Conservation (phyloP, 2,329 filamentous ascomycete genomes). For the Didymella pomorum region DNA sequence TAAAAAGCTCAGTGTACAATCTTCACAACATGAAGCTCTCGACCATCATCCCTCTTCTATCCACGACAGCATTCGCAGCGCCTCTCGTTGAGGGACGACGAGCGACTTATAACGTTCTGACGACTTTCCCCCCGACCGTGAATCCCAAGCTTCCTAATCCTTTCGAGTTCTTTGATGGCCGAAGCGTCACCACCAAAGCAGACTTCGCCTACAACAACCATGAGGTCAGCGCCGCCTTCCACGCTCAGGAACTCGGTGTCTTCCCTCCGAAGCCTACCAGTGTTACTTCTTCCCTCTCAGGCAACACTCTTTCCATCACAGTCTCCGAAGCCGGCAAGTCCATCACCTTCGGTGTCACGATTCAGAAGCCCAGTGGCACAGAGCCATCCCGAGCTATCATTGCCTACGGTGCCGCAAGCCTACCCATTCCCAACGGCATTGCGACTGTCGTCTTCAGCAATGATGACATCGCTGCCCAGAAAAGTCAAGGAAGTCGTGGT, state of each 20-base stretch:
- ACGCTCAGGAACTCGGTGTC: conserved; percentile 50
- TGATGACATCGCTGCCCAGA: conserved; percentile 64
- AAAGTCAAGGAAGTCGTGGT: conserved; percentile 41
- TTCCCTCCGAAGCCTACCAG: conserved; percentile 49
- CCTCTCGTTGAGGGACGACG: conserved; percentile 44
- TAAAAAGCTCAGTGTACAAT: neutral
- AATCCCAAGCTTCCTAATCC: conserved; percentile 50
- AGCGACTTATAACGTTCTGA: conserved; percentile 41
- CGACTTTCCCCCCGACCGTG: conserved; percentile 39
- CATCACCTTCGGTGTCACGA: conserved; percentile 48
- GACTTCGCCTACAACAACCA: conserved; percentile 50
- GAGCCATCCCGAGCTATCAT: conserved; percentile 66
- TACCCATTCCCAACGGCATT: conserved; percentile 62
- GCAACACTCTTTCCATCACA: conserved; percentile 47
- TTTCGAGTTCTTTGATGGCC: conserved; percentile 51
- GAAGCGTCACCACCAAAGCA: conserved; percentile 44
- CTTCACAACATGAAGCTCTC: conserved; percentile 44
- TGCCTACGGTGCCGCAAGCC: conserved; percentile 62
- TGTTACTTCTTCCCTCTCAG: conserved; percentile 44
- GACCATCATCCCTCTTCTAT: conserved; percentile 41
- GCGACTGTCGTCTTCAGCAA: conserved; percentile 68
- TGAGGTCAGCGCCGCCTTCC: conserved; percentile 48
- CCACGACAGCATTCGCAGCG: conserved; percentile 40
- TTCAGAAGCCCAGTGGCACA: conserved; percentile 53
- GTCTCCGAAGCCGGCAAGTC: conserved; percentile 46